A percentile compares a stretch with the other conserved stretches of the same genome.
phyloP scores from a whole-genome alignment of 2,329 filamentous ascomycete genomes.

The Monosporascus sp. region DNA sequence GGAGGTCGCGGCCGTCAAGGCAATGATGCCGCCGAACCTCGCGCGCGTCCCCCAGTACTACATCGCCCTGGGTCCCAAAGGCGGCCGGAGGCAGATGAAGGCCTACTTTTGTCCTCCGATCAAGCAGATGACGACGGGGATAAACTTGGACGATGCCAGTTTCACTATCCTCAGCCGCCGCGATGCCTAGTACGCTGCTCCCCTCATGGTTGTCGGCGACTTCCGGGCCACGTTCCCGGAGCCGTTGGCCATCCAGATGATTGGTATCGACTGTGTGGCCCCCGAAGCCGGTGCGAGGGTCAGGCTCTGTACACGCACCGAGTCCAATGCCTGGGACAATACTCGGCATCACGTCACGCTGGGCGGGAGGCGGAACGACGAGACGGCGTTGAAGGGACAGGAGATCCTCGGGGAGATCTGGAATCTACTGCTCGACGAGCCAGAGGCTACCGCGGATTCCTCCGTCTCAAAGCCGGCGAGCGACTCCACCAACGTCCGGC shows the following conservation, averaged over 20 bases:
- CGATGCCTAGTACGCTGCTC: constrained; percentile 4
- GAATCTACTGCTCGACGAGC: constrained; percentile 21
- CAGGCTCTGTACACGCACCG: constrained; percentile 22
- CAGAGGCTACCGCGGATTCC: constrained; percentile 8
- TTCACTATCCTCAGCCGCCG: constrained; percentile 19
- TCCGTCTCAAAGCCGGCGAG: neutral
- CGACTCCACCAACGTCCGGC: constrained; percentile 5
- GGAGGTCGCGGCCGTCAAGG: constrained; percentile 5
- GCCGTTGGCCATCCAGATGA: constrained; percentile 17
- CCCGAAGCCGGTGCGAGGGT: constrained; percentile 19
- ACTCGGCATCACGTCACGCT: constrained; percentile 20
- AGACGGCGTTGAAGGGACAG: constrained; percentile 16
- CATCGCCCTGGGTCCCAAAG: constrained; percentile 21
- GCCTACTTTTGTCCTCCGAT: constrained; percentile 21
- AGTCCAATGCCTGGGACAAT: constrained; percentile 17
- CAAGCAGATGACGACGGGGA: constrained; percentile 18
- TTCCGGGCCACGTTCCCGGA: constrained; percentile 14
- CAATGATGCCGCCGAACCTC: constrained; percentile 9
- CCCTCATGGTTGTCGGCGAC: constrained; percentile 10
- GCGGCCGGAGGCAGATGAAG: constrained; percentile 14
- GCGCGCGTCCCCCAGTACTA: constrained; percentile 19
- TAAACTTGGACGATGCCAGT: constrained; percentile 12
- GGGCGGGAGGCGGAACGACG: constrained; percentile 14
- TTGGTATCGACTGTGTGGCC: constrained; percentile 22
- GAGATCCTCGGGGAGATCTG: constrained; percentile 17